Evolutionary conservation across 306 rosid genomes (phyloP).

Genomic region (Dryas alaskensis): DNA sequence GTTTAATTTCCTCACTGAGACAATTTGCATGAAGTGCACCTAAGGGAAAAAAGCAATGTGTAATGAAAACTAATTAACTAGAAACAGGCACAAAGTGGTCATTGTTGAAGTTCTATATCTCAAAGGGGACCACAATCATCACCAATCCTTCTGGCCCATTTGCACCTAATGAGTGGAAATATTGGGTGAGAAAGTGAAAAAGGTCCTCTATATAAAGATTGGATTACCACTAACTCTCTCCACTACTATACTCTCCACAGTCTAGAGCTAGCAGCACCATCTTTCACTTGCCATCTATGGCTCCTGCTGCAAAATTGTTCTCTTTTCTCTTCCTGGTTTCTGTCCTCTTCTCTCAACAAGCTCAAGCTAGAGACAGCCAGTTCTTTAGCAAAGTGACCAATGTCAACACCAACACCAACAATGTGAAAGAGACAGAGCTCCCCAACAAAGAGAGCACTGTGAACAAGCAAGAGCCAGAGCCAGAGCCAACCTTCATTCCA

Average conservation of each 20-base stretch:
- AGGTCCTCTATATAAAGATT: slow-evolving; percentile 45
- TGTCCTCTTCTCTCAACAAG: slow-evolving; percentile 51
- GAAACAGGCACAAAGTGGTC: background rate
- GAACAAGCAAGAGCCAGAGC: slow-evolving; percentile 29
- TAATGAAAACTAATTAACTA: background rate
- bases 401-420: slow-evolving; percentile 27
- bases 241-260: background rate
- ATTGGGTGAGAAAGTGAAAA: slow-evolving; percentile 12
- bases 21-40: background rate
- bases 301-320: slow-evolving; percentile 33
- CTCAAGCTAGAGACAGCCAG: slow-evolving; percentile 63
- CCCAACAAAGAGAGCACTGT: slow-evolving; percentile 34
- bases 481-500: slow-evolving; percentile 59
- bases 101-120: slow-evolving; percentile 20
- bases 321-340: slow-evolving; percentile 40
- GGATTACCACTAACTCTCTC: slow-evolving; percentile 5
- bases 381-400: slow-evolving; percentile 82
- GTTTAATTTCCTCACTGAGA: slow-evolving; percentile 11
- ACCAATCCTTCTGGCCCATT: slow-evolving; percentile 32
- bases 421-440: slow-evolving; percentile 37
- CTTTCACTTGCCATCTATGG: slow-evolving; percentile 44
- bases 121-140: slow-evolving; percentile 59
- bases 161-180: slow-evolving; percentile 52
- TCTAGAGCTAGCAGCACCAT: background rate
- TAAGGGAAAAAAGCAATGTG: background rate